Evolutionary conservation across 768 basidiomycete species (phyloP), one percentile per base, ranked within the genome.

Genomic region (Exsudoporus frostii): DNA sequence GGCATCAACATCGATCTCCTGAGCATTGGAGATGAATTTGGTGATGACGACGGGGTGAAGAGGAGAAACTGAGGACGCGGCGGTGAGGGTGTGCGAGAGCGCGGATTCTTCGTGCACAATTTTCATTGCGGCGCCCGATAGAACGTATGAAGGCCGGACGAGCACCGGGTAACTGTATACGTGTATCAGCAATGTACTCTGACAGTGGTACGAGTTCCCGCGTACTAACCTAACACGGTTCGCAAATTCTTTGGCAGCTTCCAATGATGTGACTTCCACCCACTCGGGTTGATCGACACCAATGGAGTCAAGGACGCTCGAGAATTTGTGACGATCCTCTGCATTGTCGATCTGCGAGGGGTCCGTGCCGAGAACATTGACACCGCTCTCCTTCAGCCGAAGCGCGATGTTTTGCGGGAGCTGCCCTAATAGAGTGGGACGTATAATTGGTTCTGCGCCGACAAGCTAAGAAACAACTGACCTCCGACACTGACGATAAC

Each of bases 311-410:
- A 99, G 85, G 53, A 98, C 87, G 43, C 90, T 88, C 3, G 96
- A 99, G 81, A 99, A 99, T 72, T 99, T 99, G 80, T 98, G 94
- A 54, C 97, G 88, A 73, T 99, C 96, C 72, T 99, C 97, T 20
- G 97, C 97, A 37, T 81, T 92, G 73, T 99, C 97, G 61, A 99
- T 99, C 70, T 86, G 89, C 48, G 84, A 81, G 20, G 97, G 97
- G 69, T 96, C 94, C 19, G 97, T 99, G 46, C 97, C 97, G 15
- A 99, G 82, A 29, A 99, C 96, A 36, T 87, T 94, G 61, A 98
- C 89, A 38, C 89, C 90, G 48, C 78, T 85, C 57, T 95, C 71
- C 75, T 98, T 97, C 57, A 99, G 83, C 25, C 95, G 85, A 46
- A 99, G 85, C 27, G 97, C 96, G 59, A 99, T 98, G 73, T 99